Percentiles rank a stretch among this genome's conserved stretches.
Conservation (phyloP, 352 stramenopile species). For the Phytophthora macrochlamydospora region DNA sequence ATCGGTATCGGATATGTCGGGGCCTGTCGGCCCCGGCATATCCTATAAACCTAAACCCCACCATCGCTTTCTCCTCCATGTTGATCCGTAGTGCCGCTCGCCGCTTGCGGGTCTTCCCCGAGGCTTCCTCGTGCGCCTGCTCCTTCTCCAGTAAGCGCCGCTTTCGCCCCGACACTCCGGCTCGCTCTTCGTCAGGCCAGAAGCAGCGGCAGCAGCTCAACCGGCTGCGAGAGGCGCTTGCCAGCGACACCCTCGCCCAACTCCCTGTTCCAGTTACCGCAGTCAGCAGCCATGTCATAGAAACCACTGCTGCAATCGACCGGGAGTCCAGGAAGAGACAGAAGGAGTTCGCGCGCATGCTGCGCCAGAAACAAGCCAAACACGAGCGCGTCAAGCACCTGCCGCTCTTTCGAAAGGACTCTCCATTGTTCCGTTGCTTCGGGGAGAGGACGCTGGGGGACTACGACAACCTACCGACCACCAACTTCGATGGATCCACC, state of each 20-base stretch:
- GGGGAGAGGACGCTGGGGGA: conserved; percentile 52
- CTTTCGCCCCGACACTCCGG: conserved; percentile 16
- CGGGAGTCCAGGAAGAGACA: conserved; percentile 10
- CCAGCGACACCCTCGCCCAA: conserved; percentile 21
- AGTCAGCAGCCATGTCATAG: too few species aligned
- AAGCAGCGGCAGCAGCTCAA: conserved; percentile 58
- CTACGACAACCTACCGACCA: conserved; percentile 54
- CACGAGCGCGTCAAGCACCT: conserved; percentile 63
- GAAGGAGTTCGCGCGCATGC: conserved; percentile 61
- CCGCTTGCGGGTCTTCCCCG: background rate
- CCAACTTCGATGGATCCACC: conserved; percentile 58
- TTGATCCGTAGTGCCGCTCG: conserved; percentile 4
- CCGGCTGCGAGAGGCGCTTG: conserved; percentile 38
- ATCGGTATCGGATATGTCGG: too few species aligned
- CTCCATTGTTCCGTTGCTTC: conserved; percentile 53
- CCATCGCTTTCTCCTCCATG: conserved; percentile 1
- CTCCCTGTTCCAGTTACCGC: background rate
- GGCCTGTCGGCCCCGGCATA: too few species aligned
- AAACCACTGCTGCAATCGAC: background rate
- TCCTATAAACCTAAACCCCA: too few species aligned
- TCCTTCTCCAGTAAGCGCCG: conserved; percentile 49
- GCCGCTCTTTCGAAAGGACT: conserved; percentile 71
- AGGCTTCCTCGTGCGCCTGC: conserved; percentile 1
- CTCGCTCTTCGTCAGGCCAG: conserved; percentile 32
- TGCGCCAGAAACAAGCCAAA: conserved; percentile 54